Evolutionary conservation across 1,284 basidiomycete species (phyloP), one percentile per base, ranked within the genome.

Genomic region (Cronartium quercuum): DNA sequence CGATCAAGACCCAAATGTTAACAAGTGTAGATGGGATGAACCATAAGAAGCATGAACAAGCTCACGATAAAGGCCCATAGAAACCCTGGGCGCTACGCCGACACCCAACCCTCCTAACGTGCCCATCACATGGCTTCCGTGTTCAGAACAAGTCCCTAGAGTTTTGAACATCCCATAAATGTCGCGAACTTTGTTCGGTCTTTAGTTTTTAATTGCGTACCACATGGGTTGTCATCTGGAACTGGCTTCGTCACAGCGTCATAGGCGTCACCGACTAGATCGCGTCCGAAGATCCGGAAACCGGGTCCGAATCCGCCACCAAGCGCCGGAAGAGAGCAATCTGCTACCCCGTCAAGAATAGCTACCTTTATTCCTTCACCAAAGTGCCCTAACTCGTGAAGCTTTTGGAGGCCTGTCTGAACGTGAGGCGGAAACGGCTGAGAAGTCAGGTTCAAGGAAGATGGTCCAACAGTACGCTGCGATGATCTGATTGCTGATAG

Each of bases 261-360:
- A 38, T 64, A 71, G 9, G 29, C 38, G 42, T 74, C 64, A 13
- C 64, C 70, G 41, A 86, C 85, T 41, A 87, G 84, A 77, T 86
- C 87, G 77, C 83, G 85, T 0, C 87, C 87, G 37, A 86, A 86
- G 75, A 88, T 83, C 80, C 89, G 88, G 80, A 85, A 84, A 21
- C 86, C 86, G 2, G 85, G 81, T 6, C 88, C 88, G 77, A 89
- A 86, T 41, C 84, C 87, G 7, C 86, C 87, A 55, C 87, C 89
- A 66, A 91, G 86, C 18, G 83, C 82, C 12, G 88, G 87, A 78
- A 88, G 86, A 1, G 85, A 88, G 80, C 86, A 88, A 79, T 88
- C 87, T 75, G 86, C 82, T 41, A 81, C 81, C 21, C 63, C 57
- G 77, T 85, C 83, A 61, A 85, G 29, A 47, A 74, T 74, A 37